Percentiles rank a stretch among this genome's conserved stretches.
phyloP scores from a whole-genome alignment of 139 green algal genomes.

The Chloropicon primus region DNA sequence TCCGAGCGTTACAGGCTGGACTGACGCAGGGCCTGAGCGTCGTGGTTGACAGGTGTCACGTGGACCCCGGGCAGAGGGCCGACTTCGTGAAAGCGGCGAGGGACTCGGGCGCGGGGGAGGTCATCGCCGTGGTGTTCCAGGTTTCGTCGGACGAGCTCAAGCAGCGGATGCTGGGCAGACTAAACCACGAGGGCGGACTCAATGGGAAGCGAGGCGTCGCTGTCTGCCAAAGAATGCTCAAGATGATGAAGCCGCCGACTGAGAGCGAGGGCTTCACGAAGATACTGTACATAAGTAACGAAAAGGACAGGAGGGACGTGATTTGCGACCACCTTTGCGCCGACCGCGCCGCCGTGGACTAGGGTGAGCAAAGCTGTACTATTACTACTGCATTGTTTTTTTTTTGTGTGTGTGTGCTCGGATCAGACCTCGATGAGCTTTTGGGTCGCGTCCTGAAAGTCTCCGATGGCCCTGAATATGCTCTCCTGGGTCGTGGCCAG shows the following conservation, averaged over 20 bases:
- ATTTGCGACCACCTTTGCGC: too few species aligned
- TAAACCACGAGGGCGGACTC: not conserved
- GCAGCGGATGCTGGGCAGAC: too few species aligned
- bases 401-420: too few species aligned
- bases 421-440: not conserved
- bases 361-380: too few species aligned
- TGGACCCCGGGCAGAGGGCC: not conserved
- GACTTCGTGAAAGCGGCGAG: not conserved
- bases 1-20: not conserved
- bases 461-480: not conserved
- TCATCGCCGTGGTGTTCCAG: not conserved
- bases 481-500: not conserved
- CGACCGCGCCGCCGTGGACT: too few species aligned
- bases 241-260: too few species aligned
- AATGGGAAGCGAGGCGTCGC: not conserved
- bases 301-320: too few species aligned
- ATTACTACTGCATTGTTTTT: too few species aligned
- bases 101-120: not conserved
- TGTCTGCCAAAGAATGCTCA: not conserved
- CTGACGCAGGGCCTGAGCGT: not conserved
- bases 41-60: not conserved
- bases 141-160: not conserved
- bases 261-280: too few species aligned
- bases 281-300: too few species aligned
- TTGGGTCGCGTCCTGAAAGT: not conserved